These are phyloP conservation scores for Aspergillus aculeatinus DNA, from an alignment of 2,329 filamentous ascomycete genomes.

Conservation along the genomic window DNA sequence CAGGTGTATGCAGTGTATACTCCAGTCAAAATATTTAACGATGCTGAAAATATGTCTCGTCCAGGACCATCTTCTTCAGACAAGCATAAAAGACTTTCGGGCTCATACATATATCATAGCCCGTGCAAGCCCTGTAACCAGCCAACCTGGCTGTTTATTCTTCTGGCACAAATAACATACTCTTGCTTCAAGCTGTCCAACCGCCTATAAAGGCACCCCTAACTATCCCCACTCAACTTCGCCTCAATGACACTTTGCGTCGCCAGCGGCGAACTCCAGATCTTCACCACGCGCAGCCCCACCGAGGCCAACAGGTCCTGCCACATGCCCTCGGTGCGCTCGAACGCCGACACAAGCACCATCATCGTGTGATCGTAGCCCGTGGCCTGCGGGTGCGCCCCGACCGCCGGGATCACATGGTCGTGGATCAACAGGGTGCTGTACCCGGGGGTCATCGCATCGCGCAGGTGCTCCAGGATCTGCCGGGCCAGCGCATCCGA, in stretches of 20 bases:
- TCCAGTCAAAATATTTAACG: too few relatives aligned
- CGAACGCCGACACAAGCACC: conserved; percentile 34
- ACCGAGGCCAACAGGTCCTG: conserved; percentile 30
- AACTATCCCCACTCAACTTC: neutral
- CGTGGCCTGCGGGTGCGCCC: conserved; percentile 29
- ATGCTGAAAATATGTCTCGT: too few relatives aligned
- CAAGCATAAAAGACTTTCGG: too few relatives aligned
- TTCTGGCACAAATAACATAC: too few relatives aligned
- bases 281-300: conserved; percentile 37
- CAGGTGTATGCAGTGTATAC: too few relatives aligned
- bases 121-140: too few relatives aligned
- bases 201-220: too few relatives aligned
- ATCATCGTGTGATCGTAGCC: conserved; percentile 47
- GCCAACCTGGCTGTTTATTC: too few relatives aligned
- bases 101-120: too few relatives aligned
- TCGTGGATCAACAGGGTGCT: conserved; percentile 48
- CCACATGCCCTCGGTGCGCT: conserved; percentile 45
- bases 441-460: conserved; percentile 40
- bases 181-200: too few relatives aligned
- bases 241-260: conserved; percentile 25
- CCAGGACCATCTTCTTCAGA: too few relatives aligned
- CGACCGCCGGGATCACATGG: conserved; percentile 40
- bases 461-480: conserved; percentile 27
- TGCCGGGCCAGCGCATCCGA: conserved; percentile 28
- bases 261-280: conserved; percentile 26